These are phyloP conservation scores for Arctostaphylos glauca DNA, from an alignment of 148 eudicot species.

Conservation along the genomic window DNA sequence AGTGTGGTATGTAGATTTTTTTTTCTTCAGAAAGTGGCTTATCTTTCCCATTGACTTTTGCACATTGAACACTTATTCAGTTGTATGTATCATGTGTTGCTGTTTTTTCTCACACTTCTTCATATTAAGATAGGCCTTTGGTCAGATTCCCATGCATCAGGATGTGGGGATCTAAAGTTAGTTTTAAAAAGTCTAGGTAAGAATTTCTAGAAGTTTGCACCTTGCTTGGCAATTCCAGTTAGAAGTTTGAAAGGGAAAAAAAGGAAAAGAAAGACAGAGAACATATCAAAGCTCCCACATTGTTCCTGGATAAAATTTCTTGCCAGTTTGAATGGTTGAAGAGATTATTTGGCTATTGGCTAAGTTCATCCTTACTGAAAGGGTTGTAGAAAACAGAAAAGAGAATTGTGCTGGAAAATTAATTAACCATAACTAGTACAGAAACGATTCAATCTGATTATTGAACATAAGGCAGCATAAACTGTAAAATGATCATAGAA, in stretches of 20 bases:
- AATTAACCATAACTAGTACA: too few species aligned
- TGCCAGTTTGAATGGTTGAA: background rate
- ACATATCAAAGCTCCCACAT: background rate
- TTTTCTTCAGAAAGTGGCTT: background rate
- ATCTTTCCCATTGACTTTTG: background rate
- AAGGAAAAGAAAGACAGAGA: background rate
- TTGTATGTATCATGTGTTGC: background rate
- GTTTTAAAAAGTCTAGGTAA: background rate
- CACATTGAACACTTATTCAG: background rate
- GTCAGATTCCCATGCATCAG: background rate
- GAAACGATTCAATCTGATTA: too few species aligned
- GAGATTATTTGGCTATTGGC: background rate
- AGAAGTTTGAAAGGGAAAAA: background rate
- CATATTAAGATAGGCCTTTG: background rate
- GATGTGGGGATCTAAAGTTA: background rate
- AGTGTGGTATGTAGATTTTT: constrained; percentile 75
- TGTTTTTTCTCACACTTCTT: background rate
- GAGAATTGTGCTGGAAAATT: too few species aligned
- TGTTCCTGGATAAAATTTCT: background rate
- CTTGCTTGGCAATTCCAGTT: background rate
- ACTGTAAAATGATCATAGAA: too few species aligned
- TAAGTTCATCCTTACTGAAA: background rate
- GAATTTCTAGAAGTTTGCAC: background rate
- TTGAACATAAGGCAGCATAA: too few species aligned
- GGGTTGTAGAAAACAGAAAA: too few species aligned